These are phyloP conservation scores for Phellopilus nigrolimitatus DNA, from an alignment of 1,284 basidiomycete genomes.

Conservation along the genomic window DNA sequence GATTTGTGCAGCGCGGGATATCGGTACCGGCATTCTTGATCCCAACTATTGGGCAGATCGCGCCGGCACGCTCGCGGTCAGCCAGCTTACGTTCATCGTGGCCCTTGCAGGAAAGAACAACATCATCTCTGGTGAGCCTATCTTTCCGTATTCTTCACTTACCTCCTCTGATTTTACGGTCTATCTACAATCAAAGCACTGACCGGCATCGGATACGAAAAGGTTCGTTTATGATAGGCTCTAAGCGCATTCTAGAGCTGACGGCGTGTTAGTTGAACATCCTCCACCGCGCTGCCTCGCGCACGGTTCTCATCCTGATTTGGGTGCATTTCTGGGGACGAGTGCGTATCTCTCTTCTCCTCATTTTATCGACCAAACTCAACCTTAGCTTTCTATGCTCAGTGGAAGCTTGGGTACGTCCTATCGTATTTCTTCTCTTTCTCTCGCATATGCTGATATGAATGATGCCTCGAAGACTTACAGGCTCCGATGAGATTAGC, in stretches of 20 bases:
- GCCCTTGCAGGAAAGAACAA: conserved; percentile 46
- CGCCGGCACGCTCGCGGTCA: conserved; percentile 36
- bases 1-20: background rate
- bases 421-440: background rate
- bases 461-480: background rate
- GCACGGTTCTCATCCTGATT: conserved; percentile 31
- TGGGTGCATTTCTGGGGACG: conserved; percentile 32
- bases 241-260: background rate
- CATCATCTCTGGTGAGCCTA: conserved; percentile 36
- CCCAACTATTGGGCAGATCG: conserved; percentile 26
- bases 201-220: conserved; percentile 43
- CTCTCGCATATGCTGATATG: background rate
- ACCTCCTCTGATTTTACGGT: background rate
- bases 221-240: conserved; percentile 26
- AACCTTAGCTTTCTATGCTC: conserved; percentile 1
- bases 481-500: conserved; percentile 8
- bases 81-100: conserved; percentile 41
- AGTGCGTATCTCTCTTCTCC: conserved; percentile 21
- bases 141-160: background rate
- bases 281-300: conserved; percentile 33
- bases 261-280: conserved; percentile 29
- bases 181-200: conserved; percentile 28
- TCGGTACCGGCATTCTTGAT: background rate
- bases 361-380: conserved; percentile 21
- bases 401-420: conserved; percentile 16